Percentiles rank a stretch among this genome's conserved stretches.
Conservation (phyloP, 2,329 filamentous ascomycete species). For the Pseudogymnoascus sp. region DNA sequence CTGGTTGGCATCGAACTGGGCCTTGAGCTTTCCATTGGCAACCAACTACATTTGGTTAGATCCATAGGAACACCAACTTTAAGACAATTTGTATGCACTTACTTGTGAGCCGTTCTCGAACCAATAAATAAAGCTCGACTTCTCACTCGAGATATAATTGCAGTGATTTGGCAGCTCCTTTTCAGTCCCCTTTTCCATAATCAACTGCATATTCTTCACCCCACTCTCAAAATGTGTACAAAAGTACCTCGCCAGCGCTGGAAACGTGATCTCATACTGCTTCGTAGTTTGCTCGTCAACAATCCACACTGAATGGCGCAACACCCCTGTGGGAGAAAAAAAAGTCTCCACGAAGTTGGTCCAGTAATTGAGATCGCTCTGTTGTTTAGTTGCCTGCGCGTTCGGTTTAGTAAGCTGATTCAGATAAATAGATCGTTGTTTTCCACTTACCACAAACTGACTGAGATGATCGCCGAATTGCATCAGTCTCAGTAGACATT, state of each 20-base stretch:
- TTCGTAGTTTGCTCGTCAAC: slow-evolving; percentile 57
- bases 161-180: slow-evolving; percentile 52
- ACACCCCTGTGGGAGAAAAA: slow-evolving; percentile 69
- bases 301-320: slow-evolving; percentile 62
- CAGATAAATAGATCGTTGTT: slow-evolving; percentile 19
- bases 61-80: neutral
- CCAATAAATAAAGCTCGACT: slow-evolving; percentile 80
- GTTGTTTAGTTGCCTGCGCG: slow-evolving; percentile 46
- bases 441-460: slow-evolving; percentile 42
- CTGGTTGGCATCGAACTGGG: slow-evolving; percentile 69
- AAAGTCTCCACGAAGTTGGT: slow-evolving; percentile 69
- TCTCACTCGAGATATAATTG: slow-evolving; percentile 66
- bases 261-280: slow-evolving; percentile 76
- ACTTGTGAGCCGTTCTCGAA: slow-evolving; percentile 79
- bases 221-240: slow-evolving; percentile 82
- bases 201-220: slow-evolving; percentile 76
- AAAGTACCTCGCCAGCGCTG: slow-evolving; percentile 81
- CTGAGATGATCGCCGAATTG: slow-evolving; percentile 57
- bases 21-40: slow-evolving; percentile 66
- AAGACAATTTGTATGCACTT: slow-evolving; percentile 29
- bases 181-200: slow-evolving; percentile 62
- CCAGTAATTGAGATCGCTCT: slow-evolving; percentile 70
- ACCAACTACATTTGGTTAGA: slow-evolving; percentile 51
- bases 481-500: slow-evolving; percentile 51
- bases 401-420: slow-evolving; percentile 15